Base-by-base conservation (phyloP, 2,329 filamentous ascomycete species). In the Hymenoscyphus linearis region DNA sequence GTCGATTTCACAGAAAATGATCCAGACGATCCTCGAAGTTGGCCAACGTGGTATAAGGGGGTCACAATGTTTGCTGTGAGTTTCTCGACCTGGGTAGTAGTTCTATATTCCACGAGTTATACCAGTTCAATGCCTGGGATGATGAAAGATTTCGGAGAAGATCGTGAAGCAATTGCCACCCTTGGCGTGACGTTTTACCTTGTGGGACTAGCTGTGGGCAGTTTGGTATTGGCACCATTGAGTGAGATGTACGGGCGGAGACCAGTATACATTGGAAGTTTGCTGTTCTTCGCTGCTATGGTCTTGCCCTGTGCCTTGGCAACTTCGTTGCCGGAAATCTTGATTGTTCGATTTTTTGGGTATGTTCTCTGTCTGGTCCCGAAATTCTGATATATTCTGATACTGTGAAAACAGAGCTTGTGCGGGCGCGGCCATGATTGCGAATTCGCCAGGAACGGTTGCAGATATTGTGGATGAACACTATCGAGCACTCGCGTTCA, bases 381-480 rank as follows among this genome's bases (percentile, higher is more conserved):
- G 50, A 22, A 25, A 1, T 5, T 50, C 16, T 7, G 44, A 14
- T 12, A n/a, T 18, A 40, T 44, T 13, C n/a, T 40, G 40, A 26
- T 12, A 35, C 4, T 26, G 25, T 26, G 18, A 25, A 61, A 26
- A 68, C 69, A 64, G 78, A 34, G 88, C 87, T 7, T 74, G 91
- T 60, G 90, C 87, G 57, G 89, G 90, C 3, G 84, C 90, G 5
- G 90, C 89, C 50, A 89, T 96, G 84, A 86, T 96, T 27, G 85
- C 86, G 13, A 96, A 96, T 71, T 85, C 88, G 1, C 91, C 92
- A 0, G 93, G 92, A 2, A 91, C 87, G 7, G 83, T 96, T 12
- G 86, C 89, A 31, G 93, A 97, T 73, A 87, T 96, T 56, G 86
- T 90, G n/a, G 81, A 82, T 14, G 90, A 93, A 53, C 85, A 96